Evolutionary conservation across 768 basidiomycete genomes (phyloP).

Genomic region (Phlebiopsis gigantea): DNA sequence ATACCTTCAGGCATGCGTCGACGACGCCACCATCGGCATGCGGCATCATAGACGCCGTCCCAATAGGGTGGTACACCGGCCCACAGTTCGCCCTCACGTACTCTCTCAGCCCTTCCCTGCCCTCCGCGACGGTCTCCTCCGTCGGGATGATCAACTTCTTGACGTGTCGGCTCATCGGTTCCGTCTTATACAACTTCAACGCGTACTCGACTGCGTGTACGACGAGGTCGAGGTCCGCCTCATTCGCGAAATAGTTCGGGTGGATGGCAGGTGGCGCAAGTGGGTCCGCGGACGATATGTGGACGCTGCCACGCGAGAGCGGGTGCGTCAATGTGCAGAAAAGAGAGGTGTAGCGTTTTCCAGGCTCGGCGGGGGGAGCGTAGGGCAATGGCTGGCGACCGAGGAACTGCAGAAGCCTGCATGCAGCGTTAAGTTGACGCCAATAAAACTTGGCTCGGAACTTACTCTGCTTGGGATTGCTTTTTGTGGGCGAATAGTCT

Average conservation of each 20-base stretch:
- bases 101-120: constrained; percentile 1
- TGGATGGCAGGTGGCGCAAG: constrained; percentile 8
- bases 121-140: neutral
- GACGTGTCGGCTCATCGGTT: neutral
- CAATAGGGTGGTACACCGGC: constrained; percentile 6
- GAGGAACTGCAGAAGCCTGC: neutral
- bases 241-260: constrained; percentile 10
- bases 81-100: constrained; percentile 1
- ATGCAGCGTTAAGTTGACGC: neutral
- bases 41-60: constrained; percentile 31
- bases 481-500: neutral
- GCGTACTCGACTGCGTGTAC: constrained; percentile 1
- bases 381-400: constrained; percentile 3
- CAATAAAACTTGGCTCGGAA: neutral
- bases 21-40: constrained; percentile 1
- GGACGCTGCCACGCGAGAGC: constrained; percentile 7
- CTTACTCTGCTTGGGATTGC: neutral
- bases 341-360: constrained; percentile 21
- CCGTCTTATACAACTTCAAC: constrained; percentile 1
- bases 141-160: neutral
- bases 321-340: neutral
- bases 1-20: constrained; percentile 3
- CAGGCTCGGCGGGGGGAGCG: constrained; percentile 4
- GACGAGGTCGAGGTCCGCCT: constrained; percentile 5
- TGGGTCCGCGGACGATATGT: constrained; percentile 15